Evolutionary conservation across 805 yeast species (phyloP).

Genomic region (Metschnikowia gelsemii): DNA sequence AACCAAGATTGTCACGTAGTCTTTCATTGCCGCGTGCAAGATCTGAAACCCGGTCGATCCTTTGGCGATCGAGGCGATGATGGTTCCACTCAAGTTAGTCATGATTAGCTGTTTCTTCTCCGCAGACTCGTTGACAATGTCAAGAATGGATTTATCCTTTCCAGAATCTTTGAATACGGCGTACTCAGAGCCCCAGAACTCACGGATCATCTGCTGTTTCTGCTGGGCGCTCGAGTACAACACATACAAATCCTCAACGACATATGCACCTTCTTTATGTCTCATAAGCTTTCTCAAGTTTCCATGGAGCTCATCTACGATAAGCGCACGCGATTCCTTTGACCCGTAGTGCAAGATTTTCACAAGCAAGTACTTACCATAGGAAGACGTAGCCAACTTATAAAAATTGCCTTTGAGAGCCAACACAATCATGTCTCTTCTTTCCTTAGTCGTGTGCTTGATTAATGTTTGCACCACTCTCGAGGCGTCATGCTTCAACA

Average conservation of each 20-base stretch:
- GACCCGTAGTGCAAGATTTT: slow-evolving; percentile 92
- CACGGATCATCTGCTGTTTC: slow-evolving; percentile 86
- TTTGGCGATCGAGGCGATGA: slow-evolving; percentile 87
- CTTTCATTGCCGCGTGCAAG: slow-evolving; percentile 94
- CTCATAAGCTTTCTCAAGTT: slow-evolving; percentile 87
- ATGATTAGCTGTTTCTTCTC: slow-evolving; percentile 79
- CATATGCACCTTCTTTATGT: slow-evolving; percentile 98
- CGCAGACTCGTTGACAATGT: slow-evolving; percentile 62
- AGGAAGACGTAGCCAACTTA: slow-evolving; percentile 83
- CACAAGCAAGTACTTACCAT: slow-evolving; percentile 88
- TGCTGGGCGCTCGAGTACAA: slow-evolving; percentile 83
- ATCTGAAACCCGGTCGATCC: slow-evolving; percentile 96
- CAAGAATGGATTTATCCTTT: slow-evolving; percentile 58
- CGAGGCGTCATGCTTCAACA: slow-evolving; percentile 93
- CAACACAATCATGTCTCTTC: slow-evolving; percentile 66
- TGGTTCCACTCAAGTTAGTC: slow-evolving; percentile 75
- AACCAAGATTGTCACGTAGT: slow-evolving; percentile 71
- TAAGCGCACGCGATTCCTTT: slow-evolving; percentile 69
- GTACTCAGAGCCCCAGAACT: slow-evolving; percentile 95
- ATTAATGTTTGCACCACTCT: slow-evolving; percentile 93
- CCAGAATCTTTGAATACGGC: slow-evolving; percentile 84
- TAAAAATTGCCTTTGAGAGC: slow-evolving; percentile 75
- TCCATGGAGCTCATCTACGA: slow-evolving; percentile 86
- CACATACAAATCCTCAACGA: slow-evolving; percentile 87
- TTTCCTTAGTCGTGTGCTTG: slow-evolving; percentile 77